Evolutionary conservation across 257 asterid genomes (phyloP).

Genomic region (Gynochthodes officinalis): DNA sequence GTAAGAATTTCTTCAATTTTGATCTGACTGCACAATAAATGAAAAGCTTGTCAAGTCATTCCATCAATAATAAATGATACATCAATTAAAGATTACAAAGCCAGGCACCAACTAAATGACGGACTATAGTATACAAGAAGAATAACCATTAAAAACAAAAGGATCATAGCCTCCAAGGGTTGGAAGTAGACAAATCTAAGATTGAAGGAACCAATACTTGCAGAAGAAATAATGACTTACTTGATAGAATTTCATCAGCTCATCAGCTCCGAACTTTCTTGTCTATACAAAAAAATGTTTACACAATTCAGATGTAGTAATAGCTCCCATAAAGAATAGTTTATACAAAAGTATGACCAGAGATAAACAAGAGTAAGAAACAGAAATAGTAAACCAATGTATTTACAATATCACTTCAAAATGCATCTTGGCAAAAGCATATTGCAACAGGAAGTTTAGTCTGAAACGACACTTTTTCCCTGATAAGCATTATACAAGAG

Average conservation of each 20-base stretch:
- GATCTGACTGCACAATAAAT: conserved; percentile 61
- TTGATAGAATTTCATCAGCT: conserved; percentile 83
- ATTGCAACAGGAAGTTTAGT: background rate
- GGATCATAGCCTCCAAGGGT: conserved; percentile 3
- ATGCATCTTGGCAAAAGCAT: background rate
- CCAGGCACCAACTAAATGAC: background rate
- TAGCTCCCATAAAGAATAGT: background rate
- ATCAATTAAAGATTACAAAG: background rate
- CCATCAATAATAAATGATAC: background rate
- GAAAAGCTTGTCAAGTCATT: conserved; percentile 10
- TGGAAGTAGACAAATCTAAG: conserved; percentile 1
- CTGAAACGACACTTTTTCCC: background rate
- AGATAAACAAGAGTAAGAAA: background rate
- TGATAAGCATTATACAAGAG: background rate
- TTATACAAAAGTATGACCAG: background rate
- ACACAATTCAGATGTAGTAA: conserved; percentile 12
- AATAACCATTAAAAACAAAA: background rate
- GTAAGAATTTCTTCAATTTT: conserved; percentile 91
- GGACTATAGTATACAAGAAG: background rate
- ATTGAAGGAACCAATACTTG: conserved; percentile 7
- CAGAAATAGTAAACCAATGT: background rate
- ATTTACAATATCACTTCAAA: background rate
- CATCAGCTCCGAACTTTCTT: conserved; percentile 70
- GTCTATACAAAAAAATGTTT: conserved; percentile 37
- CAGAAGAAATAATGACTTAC: conserved; percentile 36